Base-by-base conservation (phyloP, 495 filamentous ascomycete genomes). In the Penicillium tannophilum region DNA sequence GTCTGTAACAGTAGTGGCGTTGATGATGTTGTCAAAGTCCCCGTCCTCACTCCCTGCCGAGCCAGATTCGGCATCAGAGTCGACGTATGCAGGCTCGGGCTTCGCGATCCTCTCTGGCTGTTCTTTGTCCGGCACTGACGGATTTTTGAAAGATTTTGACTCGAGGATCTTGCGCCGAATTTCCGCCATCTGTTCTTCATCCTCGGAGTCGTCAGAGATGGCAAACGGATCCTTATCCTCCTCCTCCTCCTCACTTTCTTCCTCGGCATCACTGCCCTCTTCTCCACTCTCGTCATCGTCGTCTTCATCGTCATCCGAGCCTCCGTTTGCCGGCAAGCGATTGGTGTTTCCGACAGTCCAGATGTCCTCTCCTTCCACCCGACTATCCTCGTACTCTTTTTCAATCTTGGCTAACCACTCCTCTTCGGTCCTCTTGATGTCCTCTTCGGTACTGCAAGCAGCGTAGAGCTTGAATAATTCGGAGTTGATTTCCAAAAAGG, bases 341-440 rank as follows among this genome's bases (percentile, higher is more conserved):
- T 97, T 97, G 62, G 88, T 85, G 71, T 97, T 97, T 19, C 93
- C 93, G 23, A 85, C 84, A 33, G 84, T 88, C 93, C 92, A 95
- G 23, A 88, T 83, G 75, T 94, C 90, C 44, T 84, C 79, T 26
- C 69, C 76, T 26, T 78, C 79, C 28, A 82, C 87, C 60, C 94
- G 82, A 60, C 83, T 93, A 30, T 94, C 88, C 17, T 85, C 80
- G 71, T 96, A 97, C 65, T 98, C 94, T 58, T 83, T 82, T 69
- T 98, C 95, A 62, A 98, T 82, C 72, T 92, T 87, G 42, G 86
- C 86, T 66, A 98, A 81, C 93, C 93, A 98, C 46, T 84, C 86
- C 62, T 88, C 83, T 69, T 98, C 90, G 0, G 87, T 85, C 75
- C 80, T 86, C 71, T 96, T 93, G n/a, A 98, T 77, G n/a, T 84